Evolutionary conservation across 2,329 filamentous ascomycete genomes (phyloP).

Genomic region (Ceratocystis huliohia): DNA sequence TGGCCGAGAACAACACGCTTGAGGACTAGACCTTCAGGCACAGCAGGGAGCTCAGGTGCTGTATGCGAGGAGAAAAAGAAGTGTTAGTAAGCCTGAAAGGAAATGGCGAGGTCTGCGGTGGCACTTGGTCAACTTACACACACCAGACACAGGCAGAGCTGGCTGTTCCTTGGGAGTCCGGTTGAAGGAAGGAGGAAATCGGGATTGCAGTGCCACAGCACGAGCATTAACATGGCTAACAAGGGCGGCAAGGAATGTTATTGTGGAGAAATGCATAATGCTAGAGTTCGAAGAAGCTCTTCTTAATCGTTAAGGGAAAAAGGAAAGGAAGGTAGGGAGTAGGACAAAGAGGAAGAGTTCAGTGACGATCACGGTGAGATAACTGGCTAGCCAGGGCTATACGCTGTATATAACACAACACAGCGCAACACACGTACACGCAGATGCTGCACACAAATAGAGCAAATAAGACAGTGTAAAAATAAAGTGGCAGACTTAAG

Average conservation of each 20-base stretch:
- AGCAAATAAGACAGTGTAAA: neutral
- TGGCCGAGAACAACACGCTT: constrained; percentile 49
- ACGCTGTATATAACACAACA: neutral
- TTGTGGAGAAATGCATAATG: constrained; percentile 1
- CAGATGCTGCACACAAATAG: neutral
- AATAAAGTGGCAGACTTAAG: constrained; percentile 1
- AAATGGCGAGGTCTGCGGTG: neutral
- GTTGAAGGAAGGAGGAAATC: constrained; percentile 1
- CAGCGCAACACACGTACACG: too few relatives aligned
- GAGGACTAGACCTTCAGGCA: constrained; percentile 31
- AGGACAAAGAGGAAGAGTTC: neutral
- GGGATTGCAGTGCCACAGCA: neutral
- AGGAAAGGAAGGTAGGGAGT: neutral
- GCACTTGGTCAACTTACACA: constrained; percentile 7
- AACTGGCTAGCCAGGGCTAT: neutral
- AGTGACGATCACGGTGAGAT: neutral
- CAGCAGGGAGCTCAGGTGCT: constrained; percentile 33
- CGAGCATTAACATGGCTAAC: neutral
- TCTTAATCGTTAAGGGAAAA: neutral
- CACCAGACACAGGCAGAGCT: neutral
- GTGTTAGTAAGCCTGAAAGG: constrained; percentile 17
- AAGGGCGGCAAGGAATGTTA: neutral
- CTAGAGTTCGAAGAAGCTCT: too few relatives aligned
- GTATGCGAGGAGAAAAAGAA: neutral
- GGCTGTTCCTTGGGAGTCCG: neutral